phyloP scores from a whole-genome alignment of 441 rosid species.

The Populus trichocarpa region DNA sequence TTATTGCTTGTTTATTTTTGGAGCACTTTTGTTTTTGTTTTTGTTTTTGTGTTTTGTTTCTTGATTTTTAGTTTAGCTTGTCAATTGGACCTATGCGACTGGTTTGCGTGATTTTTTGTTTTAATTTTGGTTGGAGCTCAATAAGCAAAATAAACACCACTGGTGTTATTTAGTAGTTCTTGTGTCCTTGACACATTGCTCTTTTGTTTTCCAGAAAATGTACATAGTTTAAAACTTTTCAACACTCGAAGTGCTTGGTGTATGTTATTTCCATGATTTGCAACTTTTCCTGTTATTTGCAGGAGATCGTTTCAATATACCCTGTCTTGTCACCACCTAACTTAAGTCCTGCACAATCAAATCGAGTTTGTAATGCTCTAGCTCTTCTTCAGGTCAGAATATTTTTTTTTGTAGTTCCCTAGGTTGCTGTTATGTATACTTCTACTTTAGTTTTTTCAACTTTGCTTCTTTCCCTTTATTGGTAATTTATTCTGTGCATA shows the following conservation, averaged over 20 bases:
- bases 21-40: not conserved
- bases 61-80: not conserved
- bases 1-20: not conserved
- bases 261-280: not conserved
- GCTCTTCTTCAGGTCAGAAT: constrained; percentile 92
- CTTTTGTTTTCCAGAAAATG: not conserved
- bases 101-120: not conserved
- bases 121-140: constrained; percentile 2
- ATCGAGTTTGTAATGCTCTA: constrained; percentile 97
- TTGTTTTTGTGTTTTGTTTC: not conserved
- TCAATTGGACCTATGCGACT: not conserved
- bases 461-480: not conserved
- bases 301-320: constrained; percentile 96
- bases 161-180: not conserved
- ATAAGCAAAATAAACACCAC: not conserved
- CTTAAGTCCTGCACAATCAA: constrained; percentile 88
- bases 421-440: not conserved
- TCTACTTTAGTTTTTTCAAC: not conserved
- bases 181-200: not conserved
- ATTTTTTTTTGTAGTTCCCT: not conserved
- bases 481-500: not conserved
- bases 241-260: not conserved
- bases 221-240: not conserved
- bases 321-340: constrained; percentile 95
- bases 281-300: constrained; percentile 28